Evolutionary conservation across 129 eudicot species (phyloP), one percentile per base, ranked within the genome.

Genomic region (Solidago caesia): DNA sequence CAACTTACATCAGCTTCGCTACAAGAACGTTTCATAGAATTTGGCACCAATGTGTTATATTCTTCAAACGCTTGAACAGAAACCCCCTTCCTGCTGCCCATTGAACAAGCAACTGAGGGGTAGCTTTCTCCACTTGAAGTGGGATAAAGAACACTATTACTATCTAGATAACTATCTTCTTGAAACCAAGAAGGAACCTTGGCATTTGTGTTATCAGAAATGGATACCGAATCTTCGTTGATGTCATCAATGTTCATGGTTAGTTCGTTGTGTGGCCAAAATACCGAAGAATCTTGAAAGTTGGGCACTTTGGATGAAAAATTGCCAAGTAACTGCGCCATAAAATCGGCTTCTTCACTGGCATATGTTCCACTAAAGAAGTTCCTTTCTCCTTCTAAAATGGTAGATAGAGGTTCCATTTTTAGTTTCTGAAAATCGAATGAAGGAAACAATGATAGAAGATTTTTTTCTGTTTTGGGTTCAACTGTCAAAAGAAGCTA

Each of bases 301-400:
- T 64, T 75, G 1, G 71, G 63, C 49, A 7, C 10, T n/a, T 47
- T 62, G 33, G 60, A 15, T 4, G 78, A 74, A 65, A 71, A 81
- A 29, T 78, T 80, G 43, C 84, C 75, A 25, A 89, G 82, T 75
- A 89, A 69, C 10, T 84, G 88, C 5, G 87, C 80, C 92, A 89
- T 89, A 77, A 89, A 89, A 63, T 89, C 89, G 16, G 90, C 82
- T 73, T 87, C 92, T 12, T 87, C 96, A 74, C 29, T 76, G 4
- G 83, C 76, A 47, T 64, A 76, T 71, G 76, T 81, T 45, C 75
- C 83, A 71, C 62, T 77, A 44, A 86, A 77, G 62, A 72, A 74
- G 80, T 68, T 83, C 84, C 94, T 81, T 64, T 81, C 88, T 57
- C 76, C 84, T 67, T 75, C 94, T 8, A 71, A 81, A 8, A 84